Evolutionary conservation across 1,284 basidiomycete species (phyloP), one percentile per base, ranked within the genome.

Genomic region (Lentinula novae-zelandiae): DNA sequence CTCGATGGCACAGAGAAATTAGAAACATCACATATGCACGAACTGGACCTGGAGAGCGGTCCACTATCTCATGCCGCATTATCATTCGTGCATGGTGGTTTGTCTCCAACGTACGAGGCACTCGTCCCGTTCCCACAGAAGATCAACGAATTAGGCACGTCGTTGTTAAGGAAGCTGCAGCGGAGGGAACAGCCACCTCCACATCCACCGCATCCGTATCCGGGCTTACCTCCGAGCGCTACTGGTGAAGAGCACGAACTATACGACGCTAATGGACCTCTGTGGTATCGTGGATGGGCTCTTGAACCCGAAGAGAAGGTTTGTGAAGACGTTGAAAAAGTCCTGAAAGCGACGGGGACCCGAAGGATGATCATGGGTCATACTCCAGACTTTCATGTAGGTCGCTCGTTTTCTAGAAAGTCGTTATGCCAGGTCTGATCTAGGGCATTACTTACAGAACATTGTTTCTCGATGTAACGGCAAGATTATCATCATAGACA

Each of bases 221-320:
- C 86, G 1, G 90, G 89, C 10, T 72, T 96, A 13, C 95, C 95
- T 1, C 65, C 69, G 2, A 78, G 83, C 76, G 78, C 90, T 3
- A 90, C 88, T 0, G 64, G 66, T 0, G 86, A 86, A 58, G 95
- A 97, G 72, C 70, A 76, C 5, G 80, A 83, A 51, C 71, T 97
- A 51, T 96, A 95, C 69, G 82, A 78, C 13, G 72, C 79, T 0
- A 86, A 93, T 57, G 95, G 95, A 0, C 93, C 92, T 20, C 72
- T 93, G 56, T 97, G 95, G 95, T 95, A 94, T 72, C 83, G 95
- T 31, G 93, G 93, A 0, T 95, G 92, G 90, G 93, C 92, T 12
- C 76, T 87, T 38, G 86, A 90, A 8, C 76, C 79, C 20, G 91
- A 93, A 60, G 79, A 81, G 51, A 77, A 78, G 56, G 86, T 89